phyloP scores from a whole-genome alignment of 139 green algal genomes.

The Desmodesmus armatus region DNA sequence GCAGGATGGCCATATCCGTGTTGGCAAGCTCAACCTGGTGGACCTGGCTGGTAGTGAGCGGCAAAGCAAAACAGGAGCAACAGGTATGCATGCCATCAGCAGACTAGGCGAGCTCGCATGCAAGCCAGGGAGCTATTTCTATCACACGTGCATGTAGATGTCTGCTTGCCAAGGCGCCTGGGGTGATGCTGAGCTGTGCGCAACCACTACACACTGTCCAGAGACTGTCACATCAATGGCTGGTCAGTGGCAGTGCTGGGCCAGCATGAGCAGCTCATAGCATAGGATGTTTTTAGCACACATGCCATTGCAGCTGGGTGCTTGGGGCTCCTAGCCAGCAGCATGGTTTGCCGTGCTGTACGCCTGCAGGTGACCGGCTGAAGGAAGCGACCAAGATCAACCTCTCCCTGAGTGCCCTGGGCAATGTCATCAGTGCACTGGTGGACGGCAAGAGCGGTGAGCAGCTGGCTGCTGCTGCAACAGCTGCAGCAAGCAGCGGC shows the following conservation, averaged over 20 bases:
- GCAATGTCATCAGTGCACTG: conserved; percentile 83
- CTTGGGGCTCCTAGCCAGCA: no score
- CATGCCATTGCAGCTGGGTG: conserved; percentile 24
- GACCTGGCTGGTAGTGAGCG: conserved; percentile 91
- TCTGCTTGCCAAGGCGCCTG: no score
- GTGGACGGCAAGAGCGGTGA: conserved; percentile 72
- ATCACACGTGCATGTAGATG: no score
- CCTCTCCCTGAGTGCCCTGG: conserved; percentile 66
- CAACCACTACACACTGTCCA: no score
- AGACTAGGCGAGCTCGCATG: not conserved
- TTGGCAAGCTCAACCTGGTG: conserved; percentile 92
- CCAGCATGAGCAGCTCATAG: no score
- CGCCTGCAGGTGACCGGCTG: conserved; percentile 66
- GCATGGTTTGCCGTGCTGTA: not conserved
- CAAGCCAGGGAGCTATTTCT: no score
- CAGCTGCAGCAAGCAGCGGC: not conserved
- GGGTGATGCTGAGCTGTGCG: no score
- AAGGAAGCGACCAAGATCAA: conserved; percentile 88
- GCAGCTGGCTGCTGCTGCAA: not conserved
- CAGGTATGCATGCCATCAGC: conserved; percentile 22
- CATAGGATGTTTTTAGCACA: no score
- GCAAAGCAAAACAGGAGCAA: conserved; percentile 69
- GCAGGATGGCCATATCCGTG: conserved; percentile 72
- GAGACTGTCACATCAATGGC: no score
- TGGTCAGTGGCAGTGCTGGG: no score